Percentiles rank a stretch among this genome's conserved stretches.
These are phyloP conservation scores for Carex kokanica DNA, from an alignment of 176 grass and related monocot genomes.

Conservation along the genomic window DNA sequence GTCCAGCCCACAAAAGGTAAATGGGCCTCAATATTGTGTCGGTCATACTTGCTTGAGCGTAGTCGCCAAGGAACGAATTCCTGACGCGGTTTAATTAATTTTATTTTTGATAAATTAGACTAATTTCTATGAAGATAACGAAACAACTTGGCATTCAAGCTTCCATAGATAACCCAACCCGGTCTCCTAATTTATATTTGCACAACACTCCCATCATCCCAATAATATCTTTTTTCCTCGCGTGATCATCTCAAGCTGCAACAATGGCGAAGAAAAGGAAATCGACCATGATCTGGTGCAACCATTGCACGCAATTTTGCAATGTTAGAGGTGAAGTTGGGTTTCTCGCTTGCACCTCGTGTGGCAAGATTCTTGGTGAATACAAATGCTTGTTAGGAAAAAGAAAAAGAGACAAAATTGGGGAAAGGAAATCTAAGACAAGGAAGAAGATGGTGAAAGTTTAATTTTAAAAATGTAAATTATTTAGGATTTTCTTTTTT, in stretches of 20 bases:
- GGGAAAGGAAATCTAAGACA: not conserved
- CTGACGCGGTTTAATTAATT: not conserved
- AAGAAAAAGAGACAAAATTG: not conserved
- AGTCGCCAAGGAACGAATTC: not conserved
- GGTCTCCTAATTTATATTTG: not conserved
- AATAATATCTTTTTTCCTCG: not conserved
- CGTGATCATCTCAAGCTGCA: not conserved
- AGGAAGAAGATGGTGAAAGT: not conserved
- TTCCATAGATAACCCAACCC: not conserved
- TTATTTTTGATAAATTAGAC: too few relatives aligned
- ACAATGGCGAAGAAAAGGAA: not conserved
- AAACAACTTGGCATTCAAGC: slow-evolving; percentile 18
- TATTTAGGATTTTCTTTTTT: not conserved
- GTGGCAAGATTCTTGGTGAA: slow-evolving; percentile 16
- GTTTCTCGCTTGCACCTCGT: not conserved
- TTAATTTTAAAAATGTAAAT: not conserved
- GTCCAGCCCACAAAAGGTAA: not conserved
- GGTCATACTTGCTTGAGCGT: not conserved
- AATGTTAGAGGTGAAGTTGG: not conserved
- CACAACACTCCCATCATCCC: not conserved
- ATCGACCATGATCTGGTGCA: slow-evolving; percentile 25
- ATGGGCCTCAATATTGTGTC: not conserved
- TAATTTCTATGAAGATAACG: not conserved
- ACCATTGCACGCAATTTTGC: not conserved
- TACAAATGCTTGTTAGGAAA: not conserved